Evolutionary conservation across 2,329 filamentous ascomycete species (phyloP).

Genomic region (Akanthomyces dipterigenus): DNA sequence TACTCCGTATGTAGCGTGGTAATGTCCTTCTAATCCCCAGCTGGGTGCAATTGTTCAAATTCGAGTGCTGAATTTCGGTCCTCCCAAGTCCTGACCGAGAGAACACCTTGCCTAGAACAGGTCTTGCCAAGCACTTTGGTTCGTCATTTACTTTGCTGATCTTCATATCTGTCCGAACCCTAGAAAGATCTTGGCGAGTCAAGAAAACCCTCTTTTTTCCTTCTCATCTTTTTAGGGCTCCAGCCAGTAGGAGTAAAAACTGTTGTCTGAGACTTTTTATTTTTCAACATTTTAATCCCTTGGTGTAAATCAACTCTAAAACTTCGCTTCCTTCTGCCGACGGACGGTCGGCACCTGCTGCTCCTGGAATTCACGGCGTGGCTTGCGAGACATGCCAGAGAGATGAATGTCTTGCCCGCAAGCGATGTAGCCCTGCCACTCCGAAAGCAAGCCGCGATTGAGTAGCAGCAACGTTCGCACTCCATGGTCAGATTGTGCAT

Average conservation of each 20-base stretch:
- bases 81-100: no score
- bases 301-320: not conserved
- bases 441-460: no score
- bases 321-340: not conserved
- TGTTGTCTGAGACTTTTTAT: not conserved
- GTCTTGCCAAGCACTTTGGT: constrained; percentile 4
- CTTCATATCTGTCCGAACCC: constrained; percentile 1
- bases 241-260: not conserved
- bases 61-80: no score
- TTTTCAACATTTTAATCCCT: not conserved
- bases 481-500: no score
- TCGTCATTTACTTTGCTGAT: not conserved
- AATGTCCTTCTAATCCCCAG: no score
- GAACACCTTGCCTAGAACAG: not conserved
- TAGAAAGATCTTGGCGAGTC: constrained; percentile 4
- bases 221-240: not conserved
- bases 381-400: not conserved
- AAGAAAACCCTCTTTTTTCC: not conserved
- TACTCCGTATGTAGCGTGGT: no score
- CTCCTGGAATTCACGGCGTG: not conserved
- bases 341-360: not conserved
- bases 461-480: no score
- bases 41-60: no score
- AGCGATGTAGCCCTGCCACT: not conserved
- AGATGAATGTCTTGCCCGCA: constrained; percentile 6